Evolutionary conservation across 345 rosid species (phyloP), one percentile per base, ranked within the genome.

Genomic region (Populus simonii): DNA sequence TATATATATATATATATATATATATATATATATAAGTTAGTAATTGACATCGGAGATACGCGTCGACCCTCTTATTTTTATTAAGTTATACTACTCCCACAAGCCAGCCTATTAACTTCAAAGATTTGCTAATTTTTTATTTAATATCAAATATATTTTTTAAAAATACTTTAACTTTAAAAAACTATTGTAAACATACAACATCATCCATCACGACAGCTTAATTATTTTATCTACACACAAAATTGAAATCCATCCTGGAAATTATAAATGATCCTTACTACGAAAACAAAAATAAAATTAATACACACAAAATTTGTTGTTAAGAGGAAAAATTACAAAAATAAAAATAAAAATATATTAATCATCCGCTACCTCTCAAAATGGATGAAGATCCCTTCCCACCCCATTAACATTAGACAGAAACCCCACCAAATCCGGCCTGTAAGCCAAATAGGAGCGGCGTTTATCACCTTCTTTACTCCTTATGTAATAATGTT

Each of bases 381-480:
- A 89, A 72, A 89, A 90, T 13, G 89, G 90, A 82, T 76, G 89
- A 80, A 92, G 79, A 80, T 89, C 89, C 79, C 84, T 79, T 78
- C 84, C 85, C 84, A 87, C 74, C 62, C 94, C 92, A 72, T 85
- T 82, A 2, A 82, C 86, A 80, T 84, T 87, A 51, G 82, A 78
- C n/a, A 89, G 74, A 36, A 92, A 74, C 2, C 93, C 90, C 41
- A 66, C 85, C 79, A 61, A 94, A 92, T 86, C 84, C 70, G n/a
- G n/a, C n/a, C n/a, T n/a, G n/a, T n/a, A n/a, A n/a, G n/a, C n/a
- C n/a, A n/a, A n/a, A 45, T 39, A 85, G 8, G 89, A 62, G 29
- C 79, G 87, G 79, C 87, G 90, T 82, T 88, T 84, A 6, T 80
- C 87, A 4, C 74, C 86, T 76, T 84, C 81, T 65, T 76, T 83